Evolutionary conservation across 768 basidiomycete genomes (phyloP), one percentile per base, ranked within the genome.

Genomic region (Boletellus emodensis): DNA sequence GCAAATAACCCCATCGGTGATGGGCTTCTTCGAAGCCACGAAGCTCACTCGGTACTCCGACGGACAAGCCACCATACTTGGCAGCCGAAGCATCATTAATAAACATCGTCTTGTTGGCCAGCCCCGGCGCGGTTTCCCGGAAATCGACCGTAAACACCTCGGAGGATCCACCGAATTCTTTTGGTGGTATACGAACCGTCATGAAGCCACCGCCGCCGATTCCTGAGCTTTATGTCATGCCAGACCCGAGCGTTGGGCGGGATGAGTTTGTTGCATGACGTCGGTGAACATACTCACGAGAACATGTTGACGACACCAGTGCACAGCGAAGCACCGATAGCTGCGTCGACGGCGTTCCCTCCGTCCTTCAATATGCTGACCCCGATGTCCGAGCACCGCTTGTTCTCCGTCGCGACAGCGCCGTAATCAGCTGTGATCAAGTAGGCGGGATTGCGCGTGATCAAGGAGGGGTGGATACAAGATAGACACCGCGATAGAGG

Each of bases 11-110:
- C 84, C 94, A 96, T 22, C 84, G 78, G 37, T 75, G 72, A 67
- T 94, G 87, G 0, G 90, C 91, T 63, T 85, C 87, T 64, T 86
- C 82, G 30, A 97, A 77, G 10, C 94, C 96, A 20, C 86, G 79
- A 40, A 98, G 65, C 71, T 98, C 94, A 9, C 94, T 89, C 1
- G 96, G 96, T 0, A 96, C 85, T 20, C 81, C 94, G n/a, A 95
- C 81, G 6, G 92, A 68, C 47, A 97, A 71, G 4, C 96, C 94
- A 4, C 96, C 95, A 49, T 75, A 82, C 50, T 60, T 73, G 15
- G 91, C 75, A 3, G 74, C 70, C 4, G 65, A 55, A 3, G 87
- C 74, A 38, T 82, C 65, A 12, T 75, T 69, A 32, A 69, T 60
- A 69, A 82, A 97, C 94, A 97, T 97, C 5, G 83, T 83, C 36